Base-by-base conservation (phyloP, 805 yeast species). In the Pichia cabralensis region DNA sequence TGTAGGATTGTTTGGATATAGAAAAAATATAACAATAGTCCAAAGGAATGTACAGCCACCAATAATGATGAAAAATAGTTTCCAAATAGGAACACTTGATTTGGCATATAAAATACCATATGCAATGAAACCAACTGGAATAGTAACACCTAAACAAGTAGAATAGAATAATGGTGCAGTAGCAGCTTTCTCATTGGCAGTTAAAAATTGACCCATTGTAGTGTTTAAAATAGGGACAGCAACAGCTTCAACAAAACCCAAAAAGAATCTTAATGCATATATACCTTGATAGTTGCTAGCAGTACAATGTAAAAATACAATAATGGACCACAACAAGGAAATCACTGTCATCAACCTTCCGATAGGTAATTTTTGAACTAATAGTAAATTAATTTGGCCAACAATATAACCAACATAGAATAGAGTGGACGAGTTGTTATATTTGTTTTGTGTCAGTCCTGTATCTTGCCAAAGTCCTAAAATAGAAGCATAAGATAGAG, bases 1-100 rank as follows among this genome's bases (percentile, higher is more conserved):
- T 0, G 75, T 50, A 12, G 81, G 81, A 48, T 74, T 71, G 39
- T 67, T 62, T 26, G 82, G 83, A 45, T 71, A 75, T 15, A 61
- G 33, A 39, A 61, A 60, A 33, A 52, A 47, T 4, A 65, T 49
- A 5, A 58, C 30, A 2, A 60, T 28, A 2, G 64, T 22, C 24
- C 24, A 39, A 15, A 66, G 18, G 16, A 74, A 55, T 0, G 81
- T 71, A 26, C 71, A 49, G 11, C 73, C 67, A 31, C 81, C 84
- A 35, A 70, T 62, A 32, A 74, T 67, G 22, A 76, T 65, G 53
- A 65, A 68, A 36, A 74, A 65, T 13, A 76, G 48, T 44, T 69
- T 67, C 80, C 82, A 78, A 19, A 43, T 36, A 10, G 57, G 55
- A 2, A 49, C 49, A 10, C 61, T 36, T 2, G 50, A 22, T 17